These are phyloP conservation scores for Euphorbia schlechtendalii DNA, from an alignment of 441 rosid species.

Conservation along the genomic window DNA sequence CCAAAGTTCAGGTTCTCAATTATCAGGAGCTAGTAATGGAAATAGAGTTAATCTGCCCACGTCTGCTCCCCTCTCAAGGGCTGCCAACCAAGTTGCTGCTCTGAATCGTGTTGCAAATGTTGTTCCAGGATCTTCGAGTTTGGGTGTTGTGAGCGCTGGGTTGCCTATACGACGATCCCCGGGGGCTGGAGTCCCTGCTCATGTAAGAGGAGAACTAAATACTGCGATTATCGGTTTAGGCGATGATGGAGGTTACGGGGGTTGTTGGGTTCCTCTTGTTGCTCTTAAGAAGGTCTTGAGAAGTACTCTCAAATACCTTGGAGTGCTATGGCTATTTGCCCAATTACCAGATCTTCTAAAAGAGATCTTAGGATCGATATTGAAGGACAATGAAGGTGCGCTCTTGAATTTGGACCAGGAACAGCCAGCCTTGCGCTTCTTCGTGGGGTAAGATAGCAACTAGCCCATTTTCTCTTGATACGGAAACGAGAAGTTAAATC, in stretches of 20 bases:
- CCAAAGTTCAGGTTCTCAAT: slow-evolving; percentile 46
- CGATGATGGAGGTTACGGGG: slow-evolving; percentile 99
- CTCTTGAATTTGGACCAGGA: slow-evolving; percentile 97
- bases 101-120: slow-evolving; percentile 70
- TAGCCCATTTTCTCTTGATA: background rate
- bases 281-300: slow-evolving; percentile 97
- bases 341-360: slow-evolving; percentile 83
- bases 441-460: slow-evolving; percentile 84
- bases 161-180: slow-evolving; percentile 79
- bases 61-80: slow-evolving; percentile 58
- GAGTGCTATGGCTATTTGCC: slow-evolving; percentile 85
- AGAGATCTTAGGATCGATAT: slow-evolving; percentile 88
- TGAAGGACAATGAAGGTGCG: slow-evolving; percentile 97
- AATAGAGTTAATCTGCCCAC: slow-evolving; percentile 58
- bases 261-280: slow-evolving; percentile 99
- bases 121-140: slow-evolving; percentile 55
- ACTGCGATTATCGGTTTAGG: slow-evolving; percentile 97
- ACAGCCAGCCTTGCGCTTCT: slow-evolving; percentile 96
- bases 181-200: slow-evolving; percentile 76
- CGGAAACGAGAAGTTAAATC: background rate
- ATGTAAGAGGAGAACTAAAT: slow-evolving; percentile 90
- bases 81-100: slow-evolving; percentile 50
- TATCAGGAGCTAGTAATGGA: slow-evolving; percentile 57
- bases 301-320: slow-evolving; percentile 89
- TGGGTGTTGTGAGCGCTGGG: slow-evolving; percentile 52